Percentiles rank a stretch among this genome's conserved stretches.
Conservation (phyloP, 495 filamentous ascomycete species). For the Aspergillus funiculosus region DNA sequence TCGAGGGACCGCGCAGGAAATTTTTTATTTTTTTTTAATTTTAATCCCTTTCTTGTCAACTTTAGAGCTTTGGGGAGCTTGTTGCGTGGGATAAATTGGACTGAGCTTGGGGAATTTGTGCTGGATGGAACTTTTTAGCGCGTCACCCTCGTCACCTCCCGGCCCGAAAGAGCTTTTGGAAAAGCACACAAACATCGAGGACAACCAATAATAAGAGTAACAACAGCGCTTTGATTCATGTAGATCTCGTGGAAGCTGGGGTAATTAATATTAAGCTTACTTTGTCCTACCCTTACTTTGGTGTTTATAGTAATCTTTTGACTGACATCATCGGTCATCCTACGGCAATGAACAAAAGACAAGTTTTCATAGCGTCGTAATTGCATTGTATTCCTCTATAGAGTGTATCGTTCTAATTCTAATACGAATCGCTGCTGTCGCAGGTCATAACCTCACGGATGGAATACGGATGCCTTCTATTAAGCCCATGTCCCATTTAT, state of each 20-base stretch:
- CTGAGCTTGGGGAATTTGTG: slow-evolving; percentile 6
- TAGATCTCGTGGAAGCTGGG: slow-evolving; percentile 19
- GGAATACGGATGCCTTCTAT: slow-evolving; percentile 17
- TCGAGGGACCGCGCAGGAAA: slow-evolving; percentile 1
- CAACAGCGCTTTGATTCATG: slow-evolving; percentile 15
- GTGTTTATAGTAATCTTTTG: background rate
- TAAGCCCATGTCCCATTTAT: slow-evolving; percentile 13
- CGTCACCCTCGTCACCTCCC: slow-evolving; percentile 21
- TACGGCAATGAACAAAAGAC: background rate
- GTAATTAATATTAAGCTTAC: slow-evolving; percentile 19
- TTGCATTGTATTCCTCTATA: slow-evolving; percentile 23
- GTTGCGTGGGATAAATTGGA: background rate
- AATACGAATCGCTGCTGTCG: slow-evolving; percentile 13
- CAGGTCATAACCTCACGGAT: slow-evolving; percentile 18
- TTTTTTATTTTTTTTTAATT: slow-evolving; percentile 9
- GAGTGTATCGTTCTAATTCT: slow-evolving; percentile 20
- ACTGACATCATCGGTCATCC: slow-evolving; percentile 9
- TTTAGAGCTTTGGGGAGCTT: background rate
- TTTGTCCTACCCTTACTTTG: slow-evolving; percentile 11
- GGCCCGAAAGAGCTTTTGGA: slow-evolving; percentile 21
- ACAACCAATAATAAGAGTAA: slow-evolving; percentile 18
- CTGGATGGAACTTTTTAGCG: slow-evolving; percentile 22
- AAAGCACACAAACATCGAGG: slow-evolving; percentile 15
- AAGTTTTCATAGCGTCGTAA: slow-evolving; percentile 26
- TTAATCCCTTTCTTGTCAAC: background rate